Conservation (phyloP, 164 flowering plant genomes). For the Cinnamomum micranthum region DNA sequence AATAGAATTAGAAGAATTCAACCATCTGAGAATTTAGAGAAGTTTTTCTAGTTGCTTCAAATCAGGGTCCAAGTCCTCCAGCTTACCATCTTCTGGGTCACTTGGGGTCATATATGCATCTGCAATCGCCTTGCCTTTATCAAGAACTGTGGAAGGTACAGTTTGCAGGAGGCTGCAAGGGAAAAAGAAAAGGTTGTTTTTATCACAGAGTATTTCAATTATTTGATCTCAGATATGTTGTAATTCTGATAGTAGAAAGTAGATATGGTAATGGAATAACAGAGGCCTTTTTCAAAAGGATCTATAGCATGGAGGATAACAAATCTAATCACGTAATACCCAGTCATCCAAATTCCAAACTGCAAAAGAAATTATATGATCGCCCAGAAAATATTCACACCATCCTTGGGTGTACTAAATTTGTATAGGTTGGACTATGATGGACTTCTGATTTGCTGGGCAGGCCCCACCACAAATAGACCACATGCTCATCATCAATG, state of each 20-base stretch:
- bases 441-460: neutral
- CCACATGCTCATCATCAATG: neutral
- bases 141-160: constrained; percentile 64
- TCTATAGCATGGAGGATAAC: neutral
- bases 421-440: too few relatives aligned
- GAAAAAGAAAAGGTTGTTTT: neutral
- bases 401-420: too few relatives aligned
- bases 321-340: too few relatives aligned
- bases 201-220: neutral
- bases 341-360: too few relatives aligned
- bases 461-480: neutral
- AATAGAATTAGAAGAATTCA: neutral
- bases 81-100: constrained; percentile 19
- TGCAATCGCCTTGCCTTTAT: constrained; percentile 68
- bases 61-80: constrained; percentile 51
- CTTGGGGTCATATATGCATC: constrained; percentile 52
- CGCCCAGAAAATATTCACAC: too few relatives aligned
- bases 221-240: neutral
- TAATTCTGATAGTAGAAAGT: too few relatives aligned
- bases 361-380: too few relatives aligned
- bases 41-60: constrained; percentile 67
- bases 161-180: constrained; percentile 69
- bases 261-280: too few relatives aligned
- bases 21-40: constrained; percentile 16
- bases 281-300: neutral